Evolutionary conservation across 306 rosid species (phyloP), one percentile per base, ranked within the genome.

Genomic region (Cicer pinnatifidum): DNA sequence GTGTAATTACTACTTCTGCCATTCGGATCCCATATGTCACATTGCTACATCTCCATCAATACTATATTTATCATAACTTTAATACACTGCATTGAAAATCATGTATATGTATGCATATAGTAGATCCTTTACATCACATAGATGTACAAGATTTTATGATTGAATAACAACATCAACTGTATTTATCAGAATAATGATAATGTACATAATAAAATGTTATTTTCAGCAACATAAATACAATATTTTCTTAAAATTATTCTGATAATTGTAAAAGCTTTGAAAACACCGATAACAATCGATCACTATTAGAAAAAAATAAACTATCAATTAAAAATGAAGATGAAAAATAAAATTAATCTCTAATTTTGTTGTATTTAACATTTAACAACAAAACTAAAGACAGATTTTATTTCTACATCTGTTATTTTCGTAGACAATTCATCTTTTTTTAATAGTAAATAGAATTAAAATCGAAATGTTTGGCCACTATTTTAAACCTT

Each of bases 151-250:
- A 59, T 72, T 40, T 73, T 13, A 46, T 17, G 35, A 73, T 41
- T 69, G 53, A 56, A 61, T 59, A 45, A 67, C 63, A 60, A 54
- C 40, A 74, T 50, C 11, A 69, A 64, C 81, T 73, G 72, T 83
- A 70, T 58, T 72, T 13, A 80, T 80, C 75, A 80, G 38, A 80
- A 56, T 16, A 53, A 46, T 16, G 46, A 46, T 78, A 81, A 48
- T 67, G 73, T 79, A 83, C 72, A 75, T 73, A 72, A 75, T 70
- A 72, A 56, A 39, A 7, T n/a, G 65, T 69, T 76, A 48, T 70
- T 60, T 72, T 60, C 4, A 71, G 40, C 46, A 45, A 13, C 48
- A 72, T 35, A 68, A 83, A 43, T 59, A 67, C 53, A 78, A 78
- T 75, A 75, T 58, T 40, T 33, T 38, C 16, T 71, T 71, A 73